These are phyloP conservation scores for Fomitopsis pulvina DNA, from an alignment of 768 basidiomycete genomes.

Conservation along the genomic window DNA sequence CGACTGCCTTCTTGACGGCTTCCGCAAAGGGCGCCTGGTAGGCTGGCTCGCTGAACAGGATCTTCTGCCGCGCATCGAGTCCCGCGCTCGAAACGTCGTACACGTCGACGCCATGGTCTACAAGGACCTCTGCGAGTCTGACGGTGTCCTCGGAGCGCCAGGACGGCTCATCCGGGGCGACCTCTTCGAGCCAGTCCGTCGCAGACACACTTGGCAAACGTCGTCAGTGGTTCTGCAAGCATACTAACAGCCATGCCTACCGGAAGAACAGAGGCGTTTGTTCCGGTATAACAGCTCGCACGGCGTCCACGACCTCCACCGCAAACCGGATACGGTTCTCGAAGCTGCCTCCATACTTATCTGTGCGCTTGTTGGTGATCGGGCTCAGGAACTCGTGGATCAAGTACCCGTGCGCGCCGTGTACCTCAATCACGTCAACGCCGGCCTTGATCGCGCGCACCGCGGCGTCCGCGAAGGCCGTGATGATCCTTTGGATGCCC, in stretches of 20 bases:
- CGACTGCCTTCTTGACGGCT: conserved; percentile 38
- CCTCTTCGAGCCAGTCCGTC: conserved; percentile 65
- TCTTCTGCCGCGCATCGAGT: conserved; percentile 38
- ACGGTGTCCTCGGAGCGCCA: conserved; percentile 70
- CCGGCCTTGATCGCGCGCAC: conserved; percentile 51
- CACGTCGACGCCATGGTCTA: conserved; percentile 63
- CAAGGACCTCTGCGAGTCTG: conserved; percentile 47
- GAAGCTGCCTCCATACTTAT: conserved; percentile 42
- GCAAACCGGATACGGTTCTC: conserved; percentile 49
- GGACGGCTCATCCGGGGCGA: conserved; percentile 48
- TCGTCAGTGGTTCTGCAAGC: conserved; percentile 32
- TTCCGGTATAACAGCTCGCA: conserved; percentile 51
- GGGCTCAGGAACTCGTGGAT: conserved; percentile 31
- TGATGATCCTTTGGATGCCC: conserved; percentile 1
- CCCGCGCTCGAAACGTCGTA: conserved; percentile 70
- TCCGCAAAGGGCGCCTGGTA: conserved; percentile 16
- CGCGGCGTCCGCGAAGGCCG: conserved; percentile 4
- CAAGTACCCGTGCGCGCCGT: conserved; percentile 18
- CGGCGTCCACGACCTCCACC: conserved; percentile 55
- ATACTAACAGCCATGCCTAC: conserved; percentile 31
- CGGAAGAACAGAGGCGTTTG: conserved; percentile 68
- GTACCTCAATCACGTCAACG: conserved; percentile 20
- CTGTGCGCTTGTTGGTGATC: conserved; percentile 32
- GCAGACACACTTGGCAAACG: conserved; percentile 30
- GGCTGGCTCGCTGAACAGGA: conserved; percentile 1